Conservation (phyloP, 257 asterid genomes). For the Henckelia pumila region DNA sequence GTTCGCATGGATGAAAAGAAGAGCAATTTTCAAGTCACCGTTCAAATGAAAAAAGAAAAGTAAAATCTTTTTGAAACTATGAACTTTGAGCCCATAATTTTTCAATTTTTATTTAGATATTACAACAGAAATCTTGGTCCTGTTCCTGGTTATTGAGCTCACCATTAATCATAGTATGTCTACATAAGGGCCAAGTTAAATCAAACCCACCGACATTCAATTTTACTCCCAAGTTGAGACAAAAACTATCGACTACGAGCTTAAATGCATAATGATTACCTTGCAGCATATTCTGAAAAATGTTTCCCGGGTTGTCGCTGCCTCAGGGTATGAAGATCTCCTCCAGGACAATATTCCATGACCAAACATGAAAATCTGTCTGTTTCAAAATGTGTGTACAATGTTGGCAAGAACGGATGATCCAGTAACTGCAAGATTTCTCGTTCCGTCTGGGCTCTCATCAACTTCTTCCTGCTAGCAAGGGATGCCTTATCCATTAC, state of each 20-base stretch:
- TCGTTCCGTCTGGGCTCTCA: slow-evolving; percentile 52
- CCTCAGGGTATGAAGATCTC: slow-evolving; percentile 52
- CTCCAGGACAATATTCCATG: slow-evolving; percentile 62
- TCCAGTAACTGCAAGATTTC: slow-evolving; percentile 56
- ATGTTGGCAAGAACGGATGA: slow-evolving; percentile 58
- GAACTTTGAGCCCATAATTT: background rate
- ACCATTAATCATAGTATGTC: background rate
- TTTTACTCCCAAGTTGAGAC: background rate
- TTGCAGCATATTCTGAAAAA: slow-evolving; percentile 56
- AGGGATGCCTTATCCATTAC: slow-evolving; percentile 59
- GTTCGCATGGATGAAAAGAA: background rate
- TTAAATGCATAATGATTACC: slow-evolving; percentile 30
- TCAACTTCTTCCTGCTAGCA: slow-evolving; percentile 46
- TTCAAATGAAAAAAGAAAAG: background rate
- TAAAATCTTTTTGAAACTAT: background rate
- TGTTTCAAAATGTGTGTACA: slow-evolving; percentile 57
- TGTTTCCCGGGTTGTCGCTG: slow-evolving; percentile 55
- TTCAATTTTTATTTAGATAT: too few species aligned
- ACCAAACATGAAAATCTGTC: slow-evolving; percentile 55
- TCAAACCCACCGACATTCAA: background rate
- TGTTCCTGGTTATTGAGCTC: background rate
- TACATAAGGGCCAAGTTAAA: background rate
- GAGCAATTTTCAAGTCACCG: background rate
- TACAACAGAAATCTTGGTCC: background rate
- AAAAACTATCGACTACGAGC: background rate